Conservation (phyloP, 768 basidiomycete genomes). For the Pleurotus giganteus region DNA sequence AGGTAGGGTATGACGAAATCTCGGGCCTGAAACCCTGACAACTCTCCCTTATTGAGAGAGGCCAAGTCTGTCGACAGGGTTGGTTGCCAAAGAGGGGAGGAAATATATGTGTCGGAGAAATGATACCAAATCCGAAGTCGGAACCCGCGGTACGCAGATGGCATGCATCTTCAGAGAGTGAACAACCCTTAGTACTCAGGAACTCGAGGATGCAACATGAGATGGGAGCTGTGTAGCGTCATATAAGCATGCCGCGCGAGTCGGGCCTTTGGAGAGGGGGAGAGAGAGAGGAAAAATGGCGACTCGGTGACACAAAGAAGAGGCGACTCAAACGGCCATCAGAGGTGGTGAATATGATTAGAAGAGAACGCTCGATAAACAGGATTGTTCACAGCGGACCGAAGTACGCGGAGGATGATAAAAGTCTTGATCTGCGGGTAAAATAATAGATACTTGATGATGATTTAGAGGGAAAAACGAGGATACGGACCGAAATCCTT, state of each 20-base stretch:
- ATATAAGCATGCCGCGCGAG: neutral
- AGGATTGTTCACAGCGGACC: neutral
- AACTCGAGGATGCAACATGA: conserved; percentile 3
- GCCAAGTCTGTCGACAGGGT: neutral
- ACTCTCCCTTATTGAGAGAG: neutral
- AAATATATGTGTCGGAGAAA: conserved; percentile 14
- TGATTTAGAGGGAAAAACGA: neutral
- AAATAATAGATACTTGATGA: neutral
- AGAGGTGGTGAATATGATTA: conserved; percentile 5
- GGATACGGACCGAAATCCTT: conserved; percentile 5
- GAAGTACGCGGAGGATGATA: neutral
- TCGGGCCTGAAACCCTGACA: conserved; percentile 4
- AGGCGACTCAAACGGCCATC: conserved; percentile 9
- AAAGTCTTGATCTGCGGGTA: conserved; percentile 5
- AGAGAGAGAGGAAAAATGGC: neutral
- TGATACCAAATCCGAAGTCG: conserved; percentile 15
- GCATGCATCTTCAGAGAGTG: conserved; percentile 1
- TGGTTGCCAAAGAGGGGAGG: conserved; percentile 2
- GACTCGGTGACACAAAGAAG: conserved; percentile 4
- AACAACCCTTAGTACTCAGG: conserved; percentile 4
- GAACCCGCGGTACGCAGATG: conserved; percentile 16
- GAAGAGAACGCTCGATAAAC: neutral
- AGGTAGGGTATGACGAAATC: conserved; percentile 3
- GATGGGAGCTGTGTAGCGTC: neutral
- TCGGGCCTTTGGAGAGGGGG: neutral